phyloP scores from a whole-genome alignment of 2,329 filamentous ascomycete genomes.

The Macrophomina pseudophaseolina region DNA sequence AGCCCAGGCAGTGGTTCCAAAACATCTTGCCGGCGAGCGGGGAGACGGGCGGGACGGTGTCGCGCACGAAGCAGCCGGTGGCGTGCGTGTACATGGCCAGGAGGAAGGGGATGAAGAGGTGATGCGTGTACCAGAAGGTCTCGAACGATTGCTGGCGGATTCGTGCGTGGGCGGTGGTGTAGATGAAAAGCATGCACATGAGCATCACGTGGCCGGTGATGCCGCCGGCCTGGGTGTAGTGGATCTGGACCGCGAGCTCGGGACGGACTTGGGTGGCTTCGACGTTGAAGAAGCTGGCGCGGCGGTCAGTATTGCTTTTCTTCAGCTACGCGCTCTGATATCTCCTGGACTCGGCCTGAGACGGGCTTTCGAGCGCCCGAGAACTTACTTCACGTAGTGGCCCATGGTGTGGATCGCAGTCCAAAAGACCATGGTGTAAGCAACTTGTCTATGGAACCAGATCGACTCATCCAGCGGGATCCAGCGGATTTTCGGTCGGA shows the following conservation, averaged over 20 bases:
- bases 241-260: slow-evolving; percentile 82
- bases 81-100: slow-evolving; percentile 95
- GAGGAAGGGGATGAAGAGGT: slow-evolving; percentile 96
- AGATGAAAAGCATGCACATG: slow-evolving; percentile 97
- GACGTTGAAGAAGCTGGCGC: slow-evolving; percentile 84
- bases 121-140: slow-evolving; percentile 99
- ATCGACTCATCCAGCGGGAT: slow-evolving; percentile 91
- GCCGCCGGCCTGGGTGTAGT: slow-evolving; percentile 86
- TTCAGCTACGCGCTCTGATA: background rate
- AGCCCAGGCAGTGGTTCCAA: slow-evolving; percentile 93
- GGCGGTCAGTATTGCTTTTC: background rate
- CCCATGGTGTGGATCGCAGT: slow-evolving; percentile 75
- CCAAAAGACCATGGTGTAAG: slow-evolving; percentile 88
- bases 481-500: slow-evolving; percentile 86
- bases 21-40: slow-evolving; percentile 83
- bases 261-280: slow-evolving; percentile 83
- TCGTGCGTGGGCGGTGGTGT: slow-evolving; percentile 89
- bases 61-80: slow-evolving; percentile 93
- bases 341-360: background rate
- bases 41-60: slow-evolving; percentile 72
- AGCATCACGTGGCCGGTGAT: slow-evolving; percentile 98
- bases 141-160: slow-evolving; percentile 98
- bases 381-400: slow-evolving; percentile 91
- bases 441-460: slow-evolving; percentile 95
- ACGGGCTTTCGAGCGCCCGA: no score